These are phyloP conservation scores for Schoenoplectus triqueter DNA, from an alignment of 202 grass and related monocot genomes.

Conservation along the genomic window DNA sequence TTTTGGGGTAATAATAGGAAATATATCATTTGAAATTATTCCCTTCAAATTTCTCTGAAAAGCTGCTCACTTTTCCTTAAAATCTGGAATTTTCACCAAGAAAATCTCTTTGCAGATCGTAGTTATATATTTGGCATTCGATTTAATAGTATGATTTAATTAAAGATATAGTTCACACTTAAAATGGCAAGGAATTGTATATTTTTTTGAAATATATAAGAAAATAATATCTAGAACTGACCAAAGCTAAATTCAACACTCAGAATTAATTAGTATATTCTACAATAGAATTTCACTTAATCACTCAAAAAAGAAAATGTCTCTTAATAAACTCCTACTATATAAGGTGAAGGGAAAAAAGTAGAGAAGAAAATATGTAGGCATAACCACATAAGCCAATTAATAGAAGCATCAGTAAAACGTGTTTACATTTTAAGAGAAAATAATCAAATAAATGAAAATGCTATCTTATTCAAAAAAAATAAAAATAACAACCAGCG, in stretches of 20 bases:
- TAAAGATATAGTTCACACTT: background rate
- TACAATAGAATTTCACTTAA: background rate
- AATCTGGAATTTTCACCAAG: constrained; percentile 32
- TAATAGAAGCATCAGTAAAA: background rate
- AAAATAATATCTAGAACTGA: background rate
- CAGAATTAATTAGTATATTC: background rate
- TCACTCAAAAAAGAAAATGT: background rate
- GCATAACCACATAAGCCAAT: background rate
- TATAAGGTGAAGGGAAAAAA: background rate
- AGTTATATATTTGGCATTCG: background rate
- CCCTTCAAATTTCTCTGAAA: constrained; percentile 18
- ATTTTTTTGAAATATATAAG: background rate
- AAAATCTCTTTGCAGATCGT: constrained; percentile 31
- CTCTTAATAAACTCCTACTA: background rate
- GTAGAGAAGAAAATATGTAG: background rate
- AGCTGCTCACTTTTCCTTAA: constrained; percentile 31
- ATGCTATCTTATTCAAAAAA: background rate
- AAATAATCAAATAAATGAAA: background rate
- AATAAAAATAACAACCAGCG: background rate
- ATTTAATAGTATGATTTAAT: background rate
- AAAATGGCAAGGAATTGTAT: background rate
- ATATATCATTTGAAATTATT: constrained; percentile 20
- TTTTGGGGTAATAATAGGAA: background rate
- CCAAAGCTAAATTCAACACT: background rate
- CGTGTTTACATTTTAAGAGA: background rate